A percentile compares a stretch with the other conserved stretches of the same genome.
phyloP scores from a whole-genome alignment of 306 rosid genomes.

The Vicia faba region DNA sequence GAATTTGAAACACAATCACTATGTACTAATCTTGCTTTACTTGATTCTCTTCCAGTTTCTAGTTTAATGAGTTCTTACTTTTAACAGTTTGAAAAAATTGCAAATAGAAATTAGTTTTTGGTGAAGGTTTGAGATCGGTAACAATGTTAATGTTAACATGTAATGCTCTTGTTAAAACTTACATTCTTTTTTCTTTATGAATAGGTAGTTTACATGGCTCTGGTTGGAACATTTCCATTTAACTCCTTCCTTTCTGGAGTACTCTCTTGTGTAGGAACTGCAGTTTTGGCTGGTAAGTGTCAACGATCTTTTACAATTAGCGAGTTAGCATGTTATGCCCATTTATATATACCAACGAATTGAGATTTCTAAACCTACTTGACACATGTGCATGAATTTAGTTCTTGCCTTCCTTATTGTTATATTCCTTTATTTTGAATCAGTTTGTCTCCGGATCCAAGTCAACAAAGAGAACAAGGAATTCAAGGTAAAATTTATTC shows the following conservation, averaged over 20 bases:
- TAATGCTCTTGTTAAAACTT: neutral
- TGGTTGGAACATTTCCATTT: conserved; percentile 92
- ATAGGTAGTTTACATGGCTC: conserved; percentile 81
- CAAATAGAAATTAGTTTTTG: neutral
- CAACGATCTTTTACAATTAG: neutral
- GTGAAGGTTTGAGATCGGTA: neutral
- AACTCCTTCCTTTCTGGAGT: conserved; percentile 89
- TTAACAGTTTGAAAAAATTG: neutral
- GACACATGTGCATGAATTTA: neutral
- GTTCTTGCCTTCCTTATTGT: conserved; percentile 33
- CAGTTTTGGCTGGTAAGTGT: conserved; percentile 89
- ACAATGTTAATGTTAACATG: neutral
- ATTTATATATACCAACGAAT: neutral
- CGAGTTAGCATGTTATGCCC: conserved; percentile 5
- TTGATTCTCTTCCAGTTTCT: conserved; percentile 16
- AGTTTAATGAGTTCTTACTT: neutral
- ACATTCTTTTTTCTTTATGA: conserved; percentile 17
- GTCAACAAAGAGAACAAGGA: conserved; percentile 94
- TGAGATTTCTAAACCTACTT: conserved; percentile 14
- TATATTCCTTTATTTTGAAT: conserved; percentile 30
- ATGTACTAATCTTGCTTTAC: neutral
- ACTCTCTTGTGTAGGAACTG: conserved; percentile 86
- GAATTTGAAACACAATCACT: neutral
- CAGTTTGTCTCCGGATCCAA: conserved; percentile 95
- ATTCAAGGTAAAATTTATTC: conserved; percentile 63